These are phyloP conservation scores for Melanopsichium pennsylvanicum DNA, from an alignment of 1,284 basidiomycete species.

Conservation along the genomic window DNA sequence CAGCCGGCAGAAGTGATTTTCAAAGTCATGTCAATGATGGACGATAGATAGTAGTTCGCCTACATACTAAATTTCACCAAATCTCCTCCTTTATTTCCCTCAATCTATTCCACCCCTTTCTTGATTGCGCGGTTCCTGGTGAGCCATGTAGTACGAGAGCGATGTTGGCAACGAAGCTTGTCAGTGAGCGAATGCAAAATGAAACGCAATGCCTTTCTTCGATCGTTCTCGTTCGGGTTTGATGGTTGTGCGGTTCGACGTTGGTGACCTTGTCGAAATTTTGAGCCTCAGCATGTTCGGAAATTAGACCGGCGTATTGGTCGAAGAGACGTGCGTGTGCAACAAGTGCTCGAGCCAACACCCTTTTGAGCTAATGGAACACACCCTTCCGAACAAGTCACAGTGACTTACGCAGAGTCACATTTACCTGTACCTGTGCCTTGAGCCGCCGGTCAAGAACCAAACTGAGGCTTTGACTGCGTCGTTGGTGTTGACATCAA, in stretches of 20 bases:
- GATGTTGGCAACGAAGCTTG: no score
- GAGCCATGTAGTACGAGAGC: no score
- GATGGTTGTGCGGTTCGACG: not conserved
- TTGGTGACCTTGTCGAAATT: no score
- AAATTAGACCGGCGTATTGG: not conserved
- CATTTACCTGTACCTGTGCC: no score
- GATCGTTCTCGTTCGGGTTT: no score
- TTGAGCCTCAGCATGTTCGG: not conserved
- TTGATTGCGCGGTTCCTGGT: no score
- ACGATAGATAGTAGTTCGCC: conserved; percentile 55
- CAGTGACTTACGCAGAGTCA: not conserved
- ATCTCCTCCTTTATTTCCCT: not conserved
- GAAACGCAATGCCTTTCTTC: no score
- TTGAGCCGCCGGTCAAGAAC: conserved; percentile 9
- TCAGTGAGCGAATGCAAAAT: no score
- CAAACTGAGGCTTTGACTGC: no score
- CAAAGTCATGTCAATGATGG: conserved; percentile 43
- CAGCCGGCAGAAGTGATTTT: conserved; percentile 45
- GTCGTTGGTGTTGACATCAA: no score
- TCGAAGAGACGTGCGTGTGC: not conserved
- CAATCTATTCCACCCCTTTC: not conserved
- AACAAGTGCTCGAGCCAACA: conserved; percentile 2
- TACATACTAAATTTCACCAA: conserved; percentile 8
- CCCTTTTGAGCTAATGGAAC: not conserved
- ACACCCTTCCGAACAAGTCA: not conserved